phyloP scores from a whole-genome alignment of 129 eudicot genomes.

The carrot (Daucus carota) region DNA sequence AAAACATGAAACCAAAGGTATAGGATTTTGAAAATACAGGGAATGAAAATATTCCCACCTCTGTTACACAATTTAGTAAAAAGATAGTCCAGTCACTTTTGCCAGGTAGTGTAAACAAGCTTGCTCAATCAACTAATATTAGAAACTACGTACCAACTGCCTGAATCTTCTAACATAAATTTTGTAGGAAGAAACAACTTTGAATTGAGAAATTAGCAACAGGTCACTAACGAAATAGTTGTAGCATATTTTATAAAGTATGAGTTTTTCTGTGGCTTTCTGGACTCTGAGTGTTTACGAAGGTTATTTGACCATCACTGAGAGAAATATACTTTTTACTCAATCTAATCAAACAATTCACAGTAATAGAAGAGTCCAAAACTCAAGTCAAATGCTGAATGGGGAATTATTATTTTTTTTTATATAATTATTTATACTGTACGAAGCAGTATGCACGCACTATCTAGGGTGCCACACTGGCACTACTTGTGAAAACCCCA shows the following conservation, averaged over 20 bases:
- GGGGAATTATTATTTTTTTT: neutral
- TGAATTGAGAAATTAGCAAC: neutral
- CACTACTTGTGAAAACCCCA: neutral
- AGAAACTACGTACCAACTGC: neutral
- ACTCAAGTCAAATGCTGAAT: neutral
- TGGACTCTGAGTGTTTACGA: neutral
- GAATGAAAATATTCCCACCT: neutral
- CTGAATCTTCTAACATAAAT: neutral
- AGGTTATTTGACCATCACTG: neutral
- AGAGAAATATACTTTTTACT: neutral
- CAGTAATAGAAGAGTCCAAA: neutral
- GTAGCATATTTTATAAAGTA: neutral
- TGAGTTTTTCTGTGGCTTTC: neutral
- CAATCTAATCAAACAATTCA: neutral
- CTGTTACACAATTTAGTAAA: neutral
- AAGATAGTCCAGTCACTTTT: neutral
- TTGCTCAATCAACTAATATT: neutral
- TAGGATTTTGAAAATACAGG: too few relatives aligned
- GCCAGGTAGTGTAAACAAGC: neutral
- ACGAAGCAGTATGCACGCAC: neutral
- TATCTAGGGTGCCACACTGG: neutral
- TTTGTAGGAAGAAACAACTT: neutral
- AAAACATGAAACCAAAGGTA: neutral
- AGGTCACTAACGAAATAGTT: neutral
- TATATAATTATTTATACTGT: neutral